These are phyloP conservation scores for Chaetomium fimeti DNA, from an alignment of 495 filamentous ascomycete species.

Conservation along the genomic window DNA sequence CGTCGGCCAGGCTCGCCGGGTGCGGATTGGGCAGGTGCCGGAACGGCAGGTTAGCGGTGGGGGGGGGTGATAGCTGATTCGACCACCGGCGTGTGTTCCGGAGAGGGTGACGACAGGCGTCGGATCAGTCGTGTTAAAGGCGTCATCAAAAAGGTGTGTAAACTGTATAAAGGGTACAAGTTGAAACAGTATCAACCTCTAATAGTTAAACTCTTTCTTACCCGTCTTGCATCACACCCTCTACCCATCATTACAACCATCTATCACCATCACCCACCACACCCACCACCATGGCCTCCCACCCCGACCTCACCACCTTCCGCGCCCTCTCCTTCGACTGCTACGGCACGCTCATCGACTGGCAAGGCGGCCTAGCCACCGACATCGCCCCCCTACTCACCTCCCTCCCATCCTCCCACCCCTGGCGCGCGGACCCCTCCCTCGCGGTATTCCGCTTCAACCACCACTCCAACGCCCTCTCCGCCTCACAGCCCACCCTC, in stretches of 20 bases:
- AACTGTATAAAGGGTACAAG: neutral
- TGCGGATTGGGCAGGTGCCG: neutral
- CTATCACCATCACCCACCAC: neutral
- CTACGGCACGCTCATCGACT: constrained; percentile 82
- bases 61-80: neutral
- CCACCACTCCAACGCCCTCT: constrained; percentile 37
- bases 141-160: neutral
- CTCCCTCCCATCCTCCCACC: constrained; percentile 43
- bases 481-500: constrained; percentile 50
- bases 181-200: too few species aligned
- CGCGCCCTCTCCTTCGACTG: constrained; percentile 71
- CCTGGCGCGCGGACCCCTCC: constrained; percentile 41
- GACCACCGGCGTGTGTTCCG: neutral
- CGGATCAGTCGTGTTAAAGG: neutral
- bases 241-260: too few species aligned
- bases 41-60: neutral
- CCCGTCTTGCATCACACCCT: too few species aligned
- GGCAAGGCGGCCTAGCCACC: constrained; percentile 51
- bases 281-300: constrained; percentile 12
- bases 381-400: constrained; percentile 44
- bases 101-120: neutral
- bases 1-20: constrained; percentile 6
- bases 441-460: constrained; percentile 38
- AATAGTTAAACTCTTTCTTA: too few species aligned
- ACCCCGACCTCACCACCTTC: constrained; percentile 35